Base-by-base conservation (phyloP, 1,284 basidiomycete genomes). In the Naganishia sp. region DNA sequence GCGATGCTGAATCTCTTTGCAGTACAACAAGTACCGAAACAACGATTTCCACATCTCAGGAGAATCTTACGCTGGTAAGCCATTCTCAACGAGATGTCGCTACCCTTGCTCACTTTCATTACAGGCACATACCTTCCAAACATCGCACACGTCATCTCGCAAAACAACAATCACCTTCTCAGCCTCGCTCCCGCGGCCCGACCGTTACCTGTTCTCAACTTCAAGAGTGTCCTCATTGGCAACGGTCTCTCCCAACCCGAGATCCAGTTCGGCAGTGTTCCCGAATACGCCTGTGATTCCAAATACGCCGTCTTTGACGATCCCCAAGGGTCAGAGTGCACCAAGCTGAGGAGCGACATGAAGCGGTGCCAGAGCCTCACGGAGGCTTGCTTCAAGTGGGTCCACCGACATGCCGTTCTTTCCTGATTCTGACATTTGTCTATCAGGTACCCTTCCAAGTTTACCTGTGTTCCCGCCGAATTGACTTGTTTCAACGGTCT, bases 181-280 rank as follows among this genome's bases (percentile, higher is more conserved):
- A 57, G 48, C 36, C 25, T 66, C 39, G 46, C 63, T 28, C 55
- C 43, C 1, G 72, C 77, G 0, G 69, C 70, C 16, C 75, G 78
- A 44, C 72, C 69, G 10, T 68, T 79, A 6, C 77, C 75, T 72
- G 83, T 82, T 68, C 86, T 94, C 77, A 90, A 92, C 78, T 83
- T 95, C 50, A 85, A 84, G 46, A 90, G 88, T 0, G 78, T 94
- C 50, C 83, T 94, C 70, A 84, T 94, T 60, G 92, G 88, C 18
- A 76, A 79, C 70, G 78, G 78, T 31, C 65, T 79, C 10, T 93
- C 91, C 0, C 88, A 94, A 71, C 89, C 90, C 6, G 85, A 85
- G 70, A 79, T 86, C 63, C 90, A 92, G 74, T 86, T 88, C 79
- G 87, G 83, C 15, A 84, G 86, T 39, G 82, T 95, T 16, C 87